phyloP scores from a whole-genome alignment of 106 monocot species.

The Dioscorea alata region DNA sequence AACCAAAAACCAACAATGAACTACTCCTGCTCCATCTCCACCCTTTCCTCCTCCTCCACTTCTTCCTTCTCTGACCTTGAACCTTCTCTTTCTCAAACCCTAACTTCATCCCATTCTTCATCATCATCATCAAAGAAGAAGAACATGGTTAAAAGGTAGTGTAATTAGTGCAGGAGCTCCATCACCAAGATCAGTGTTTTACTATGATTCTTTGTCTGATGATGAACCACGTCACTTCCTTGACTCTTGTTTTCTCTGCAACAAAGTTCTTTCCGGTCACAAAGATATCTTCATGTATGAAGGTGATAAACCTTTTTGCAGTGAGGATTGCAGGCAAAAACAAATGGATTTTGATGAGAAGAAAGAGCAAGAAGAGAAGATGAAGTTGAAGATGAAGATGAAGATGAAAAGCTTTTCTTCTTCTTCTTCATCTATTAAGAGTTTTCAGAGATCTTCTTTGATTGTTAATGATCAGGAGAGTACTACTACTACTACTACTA shows the following conservation, averaged over 20 bases:
- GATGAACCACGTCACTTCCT: slow-evolving; percentile 3
- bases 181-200: neutral
- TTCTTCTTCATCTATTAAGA: too few species aligned
- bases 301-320: slow-evolving; percentile 6
- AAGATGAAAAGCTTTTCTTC: too few species aligned
- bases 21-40: too few species aligned
- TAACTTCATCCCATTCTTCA: too few species aligned
- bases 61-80: neutral
- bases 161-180: neutral
- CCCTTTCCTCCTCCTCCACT: neutral
- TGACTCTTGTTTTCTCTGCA: slow-evolving; percentile 7
- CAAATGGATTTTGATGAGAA: slow-evolving; percentile 3
- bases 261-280: neutral
- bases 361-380: neutral
- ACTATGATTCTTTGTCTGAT: neutral
- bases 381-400: too few species aligned
- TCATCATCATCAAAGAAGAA: too few species aligned
- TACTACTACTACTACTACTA: too few species aligned
- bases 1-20: too few species aligned
- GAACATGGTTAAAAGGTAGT: too few species aligned
- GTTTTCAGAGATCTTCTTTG: neutral
- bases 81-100: too few species aligned
- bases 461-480: neutral
- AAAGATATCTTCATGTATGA: slow-evolving; percentile 12
- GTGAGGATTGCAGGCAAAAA: slow-evolving; percentile 9